Evolutionary conservation across 2,329 filamentous ascomycete species (phyloP).

Genomic region (Apiospora aurea): DNA sequence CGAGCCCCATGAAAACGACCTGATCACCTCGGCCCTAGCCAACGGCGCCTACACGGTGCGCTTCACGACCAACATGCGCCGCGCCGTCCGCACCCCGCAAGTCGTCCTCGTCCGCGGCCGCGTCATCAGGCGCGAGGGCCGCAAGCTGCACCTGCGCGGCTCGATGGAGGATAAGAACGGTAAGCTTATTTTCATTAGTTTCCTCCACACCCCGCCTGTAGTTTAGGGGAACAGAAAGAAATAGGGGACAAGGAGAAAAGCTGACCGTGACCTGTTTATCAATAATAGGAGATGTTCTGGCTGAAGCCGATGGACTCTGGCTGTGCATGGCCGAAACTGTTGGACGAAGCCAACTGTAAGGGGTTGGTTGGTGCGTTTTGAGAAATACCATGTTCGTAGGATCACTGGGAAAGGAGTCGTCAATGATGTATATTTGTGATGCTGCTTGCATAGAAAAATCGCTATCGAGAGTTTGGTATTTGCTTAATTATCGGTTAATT

Average conservation of each 20-base stretch:
- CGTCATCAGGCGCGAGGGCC: constrained; percentile 37
- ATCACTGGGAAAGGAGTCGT: neutral
- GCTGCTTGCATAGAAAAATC: neutral
- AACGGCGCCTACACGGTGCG: constrained; percentile 38
- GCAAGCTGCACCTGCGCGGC: constrained; percentile 35
- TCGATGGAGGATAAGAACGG: constrained; percentile 40
- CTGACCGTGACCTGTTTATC: neutral
- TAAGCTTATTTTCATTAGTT: constrained; percentile 25
- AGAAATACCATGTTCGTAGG: neutral
- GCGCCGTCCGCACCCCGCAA: constrained; percentile 36
- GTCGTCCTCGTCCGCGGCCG: constrained; percentile 37
- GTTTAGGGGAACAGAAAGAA: neutral
- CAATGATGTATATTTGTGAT: neutral
- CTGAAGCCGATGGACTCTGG: constrained; percentile 34
- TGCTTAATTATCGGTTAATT: neutral
- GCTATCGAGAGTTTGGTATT: neutral
- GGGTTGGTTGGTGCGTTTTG: neutral
- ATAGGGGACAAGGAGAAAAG: constrained; percentile 21
- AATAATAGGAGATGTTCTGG: constrained; percentile 34
- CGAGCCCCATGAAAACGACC: neutral
- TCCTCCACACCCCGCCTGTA: neutral
- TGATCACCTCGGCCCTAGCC: constrained; percentile 27
- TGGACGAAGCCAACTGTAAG: constrained; percentile 32
- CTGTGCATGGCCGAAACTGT: constrained; percentile 30
- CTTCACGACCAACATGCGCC: constrained; percentile 38